Evolutionary conservation across 805 yeast species (phyloP), one percentile per base, ranked within the genome.

Genomic region (Candida vaughaniae): DNA sequence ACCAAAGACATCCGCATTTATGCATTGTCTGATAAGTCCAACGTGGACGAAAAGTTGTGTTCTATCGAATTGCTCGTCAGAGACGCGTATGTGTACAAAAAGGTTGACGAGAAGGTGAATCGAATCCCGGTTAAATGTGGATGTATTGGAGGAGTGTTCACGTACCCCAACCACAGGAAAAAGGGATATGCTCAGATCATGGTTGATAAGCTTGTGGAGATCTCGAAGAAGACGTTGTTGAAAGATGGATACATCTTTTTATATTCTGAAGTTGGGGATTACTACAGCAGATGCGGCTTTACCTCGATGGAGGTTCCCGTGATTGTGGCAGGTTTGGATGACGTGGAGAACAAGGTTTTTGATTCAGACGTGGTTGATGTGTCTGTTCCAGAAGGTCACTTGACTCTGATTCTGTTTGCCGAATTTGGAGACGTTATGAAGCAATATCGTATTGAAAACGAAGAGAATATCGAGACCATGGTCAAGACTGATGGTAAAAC

Each of bases 231-330:
- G 3, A 49, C 52, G 10, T 32, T 63, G 22, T 68, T 66, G 2
- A 38, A 38, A 3, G 59, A 58, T 25, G 72, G 71, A 1, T 65
- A 56, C 39, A 51, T 54, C 6, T 61, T 62, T 42, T 55, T 69
- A 38, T 67, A 68, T 46, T 64, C 71, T 2, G 74, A 69, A 42
- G 58, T 69, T 8, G 73, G 73, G 8, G 73, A 69, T 35, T 69
- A 64, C 50, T 69, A 69, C 43, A 37, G 52, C 31, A 53, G 54
- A 16, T 48, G 50, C 35, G 74, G 73, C 11, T 69, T 67, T 49
- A 55, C 53, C 30, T 65, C 71, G 3, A 52, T 55, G 30, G 56
- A 48, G 15, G 65, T 69, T n/a, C 66, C 64, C 3, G 46, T 67
- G 35, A 40, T 60, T 19, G 27, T 31, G 16, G 27, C 41, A 1